Conservation (phyloP, 768 basidiomycete genomes). For the Leucosporidium yakuticum region DNA sequence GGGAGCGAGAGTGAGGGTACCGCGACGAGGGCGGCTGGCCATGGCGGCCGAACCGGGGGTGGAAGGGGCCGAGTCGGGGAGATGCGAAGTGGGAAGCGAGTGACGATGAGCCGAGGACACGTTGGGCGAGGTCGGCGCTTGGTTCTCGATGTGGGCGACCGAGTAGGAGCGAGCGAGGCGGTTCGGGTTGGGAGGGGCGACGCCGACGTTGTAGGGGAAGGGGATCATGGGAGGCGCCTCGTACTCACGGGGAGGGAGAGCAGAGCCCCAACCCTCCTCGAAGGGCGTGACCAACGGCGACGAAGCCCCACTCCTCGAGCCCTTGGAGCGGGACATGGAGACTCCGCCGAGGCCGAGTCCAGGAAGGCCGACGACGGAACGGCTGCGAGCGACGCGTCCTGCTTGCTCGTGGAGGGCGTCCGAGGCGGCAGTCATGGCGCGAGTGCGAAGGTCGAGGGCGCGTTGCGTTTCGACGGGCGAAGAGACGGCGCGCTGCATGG, state of each 20-base stretch:
- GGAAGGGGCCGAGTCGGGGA: too few species aligned
- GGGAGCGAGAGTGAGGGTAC: slow-evolving; percentile 5
- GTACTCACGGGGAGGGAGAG: slow-evolving; percentile 9
- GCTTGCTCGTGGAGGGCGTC: slow-evolving; percentile 24
- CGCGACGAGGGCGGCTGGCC: not conserved
- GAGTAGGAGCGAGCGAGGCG: slow-evolving; percentile 25
- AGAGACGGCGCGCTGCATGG: slow-evolving; percentile 27
- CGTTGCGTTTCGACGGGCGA: slow-evolving; percentile 32
- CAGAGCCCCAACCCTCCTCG: slow-evolving; percentile 19
- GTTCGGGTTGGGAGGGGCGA: slow-evolving; percentile 5
- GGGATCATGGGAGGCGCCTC: not conserved
- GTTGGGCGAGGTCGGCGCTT: not conserved
- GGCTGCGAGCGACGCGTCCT: slow-evolving; percentile 10
- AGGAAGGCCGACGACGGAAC: slow-evolving; percentile 9
- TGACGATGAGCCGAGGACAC: not conserved
- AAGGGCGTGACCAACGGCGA: slow-evolving; percentile 1
- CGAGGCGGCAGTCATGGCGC: slow-evolving; percentile 11
- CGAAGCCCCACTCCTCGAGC: not conserved
- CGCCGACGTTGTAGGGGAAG: slow-evolving; percentile 28
- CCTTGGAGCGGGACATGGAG: not conserved
- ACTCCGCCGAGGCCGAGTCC: not conserved
- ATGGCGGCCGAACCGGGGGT: not conserved
- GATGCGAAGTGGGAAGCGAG: too few species aligned
- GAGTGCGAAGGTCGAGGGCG: slow-evolving; percentile 19
- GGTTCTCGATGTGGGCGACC: slow-evolving; percentile 18